Conservation (phyloP, 2,329 filamentous ascomycete genomes). For the Colletotrichum horii region DNA sequence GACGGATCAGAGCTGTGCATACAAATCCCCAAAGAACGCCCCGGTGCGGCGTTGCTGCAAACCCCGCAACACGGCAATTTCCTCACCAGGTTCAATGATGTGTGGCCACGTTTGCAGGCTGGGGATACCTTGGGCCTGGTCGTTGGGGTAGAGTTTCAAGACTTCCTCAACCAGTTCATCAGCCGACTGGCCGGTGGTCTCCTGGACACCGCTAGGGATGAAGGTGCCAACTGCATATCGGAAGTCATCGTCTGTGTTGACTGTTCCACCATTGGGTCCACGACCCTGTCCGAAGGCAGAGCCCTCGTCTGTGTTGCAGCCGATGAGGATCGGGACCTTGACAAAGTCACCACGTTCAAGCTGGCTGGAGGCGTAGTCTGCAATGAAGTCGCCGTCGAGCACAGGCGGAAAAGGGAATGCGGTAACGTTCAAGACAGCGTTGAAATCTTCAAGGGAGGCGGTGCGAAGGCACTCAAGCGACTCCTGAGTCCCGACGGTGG, state of each 20-base stretch:
- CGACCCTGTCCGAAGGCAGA: conserved; percentile 26
- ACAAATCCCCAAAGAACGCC: conserved; percentile 31
- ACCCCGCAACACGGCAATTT: conserved; percentile 27
- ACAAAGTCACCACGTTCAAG: conserved; percentile 35
- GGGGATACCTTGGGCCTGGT: conserved; percentile 38
- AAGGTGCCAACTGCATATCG: conserved; percentile 15
- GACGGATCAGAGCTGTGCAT: not conserved
- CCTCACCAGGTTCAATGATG: conserved; percentile 30
- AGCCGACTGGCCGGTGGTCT: conserved; percentile 25
- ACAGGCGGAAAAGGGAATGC: conserved; percentile 26
- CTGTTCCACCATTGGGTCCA: conserved; percentile 16
- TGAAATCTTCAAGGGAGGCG: conserved; percentile 32
- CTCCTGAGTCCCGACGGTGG: conserved; percentile 25
- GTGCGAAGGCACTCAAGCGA: conserved; percentile 32
- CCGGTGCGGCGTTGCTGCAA: conserved; percentile 33
- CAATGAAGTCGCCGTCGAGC: conserved; percentile 41
- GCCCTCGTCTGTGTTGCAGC: conserved; percentile 39
- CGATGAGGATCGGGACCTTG: conserved; percentile 38
- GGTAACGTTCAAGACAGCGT: conserved; percentile 22
- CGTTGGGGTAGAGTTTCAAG: conserved; percentile 33
- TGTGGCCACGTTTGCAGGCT: conserved; percentile 36
- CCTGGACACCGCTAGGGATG: conserved; percentile 9
- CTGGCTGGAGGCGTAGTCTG: conserved; percentile 33
- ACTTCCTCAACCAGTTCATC: conserved; percentile 28
- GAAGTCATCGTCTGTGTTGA: conserved; percentile 35